Evolutionary conservation across 441 rosid species (phyloP), one percentile per base, ranked within the genome.

Genomic region (Aleurites moluccanus): DNA sequence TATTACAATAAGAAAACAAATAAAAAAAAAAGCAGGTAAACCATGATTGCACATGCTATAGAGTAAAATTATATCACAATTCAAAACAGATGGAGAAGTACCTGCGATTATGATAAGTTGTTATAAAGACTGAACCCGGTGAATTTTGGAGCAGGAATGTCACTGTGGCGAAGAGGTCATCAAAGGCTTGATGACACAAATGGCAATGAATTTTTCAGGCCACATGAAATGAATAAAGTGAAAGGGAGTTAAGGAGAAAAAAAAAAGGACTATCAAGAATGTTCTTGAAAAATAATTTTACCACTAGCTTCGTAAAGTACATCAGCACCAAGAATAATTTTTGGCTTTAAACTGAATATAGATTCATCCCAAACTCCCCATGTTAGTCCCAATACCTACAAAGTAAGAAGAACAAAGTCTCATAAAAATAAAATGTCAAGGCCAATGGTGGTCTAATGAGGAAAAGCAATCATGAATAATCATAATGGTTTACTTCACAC

Each of bases 41-140:
- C 14, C 9, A 15, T 1, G 44, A 62, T 25, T 33, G 11, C 13
- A 73, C 55, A 49, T 40, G 35, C 20, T 9, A 63, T 0, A n/a
- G 25, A 9, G 7, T 69, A 57, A 21, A 68, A 42, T 59, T 11
- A 59, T n/a, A 73, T 28, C 68, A 70, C 60, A 61, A 70, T 27
- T 28, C 16, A 60, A 69, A 57, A 9, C 9, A 59, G 44, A 72
- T 3, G 47, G 47, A 49, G 10, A 38, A 18, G 16, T 86, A 92
- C 98, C 97, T 90, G 47, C 97, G 80, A 83, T 90, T 92, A 78
- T 92, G 98, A 80, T 94, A 94, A 10, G 97, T 86, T 64, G 98
- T 92, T 67, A 92, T 86, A 79, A 94, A 92, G 79, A 87, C 93
- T 6, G 92, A 83, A 21, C 85, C 88, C 0, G 90, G 93, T 80